Evolutionary conservation across 2,329 filamentous ascomycete species (phyloP), one percentile per base, ranked within the genome.

Genomic region (Aspergillus ochraceoroseus): DNA sequence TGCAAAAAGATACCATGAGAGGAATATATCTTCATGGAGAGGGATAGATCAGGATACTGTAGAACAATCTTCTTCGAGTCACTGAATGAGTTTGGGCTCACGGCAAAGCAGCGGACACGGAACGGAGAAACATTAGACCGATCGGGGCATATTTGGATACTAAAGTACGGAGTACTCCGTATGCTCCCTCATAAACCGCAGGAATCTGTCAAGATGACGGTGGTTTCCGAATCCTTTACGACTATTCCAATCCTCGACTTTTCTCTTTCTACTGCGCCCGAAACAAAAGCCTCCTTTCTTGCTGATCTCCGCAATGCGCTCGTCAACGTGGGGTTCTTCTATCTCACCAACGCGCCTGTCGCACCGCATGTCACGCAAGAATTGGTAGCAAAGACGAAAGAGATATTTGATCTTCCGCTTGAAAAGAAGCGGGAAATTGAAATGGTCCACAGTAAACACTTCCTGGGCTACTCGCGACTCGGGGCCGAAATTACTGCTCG

Each of bases 381-480:
- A 0, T 61, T 68, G 1, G 63, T 68, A 15, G 18, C 56, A 28
- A 66, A 70, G 40, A 63, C 64, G 1, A 61, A 65, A 18, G 53
- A 58, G 1, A 67, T 74, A 38, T 74, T 74, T 38, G 53, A 62
- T 2, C 51, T 72, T 2, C 62, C 68, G 0, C 53, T 65, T 4
- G 63, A 70, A 40, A 70, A 68, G 46, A 74, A 73, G 47, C 59
- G 72, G 42, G 63, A 72, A 26, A 71, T 73, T 2, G 69, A 68
- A 48, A 74, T 65, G 62, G 53, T 64, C 9, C 59, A 65, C 27
- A 64, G 58, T 39, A 60, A 58, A 19, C 62, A 65, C 37, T 65
- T 65, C 17, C 49, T 65, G 11, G 62, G 62, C 11, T 65, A 65
- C 39, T 61, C 61, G 2, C 52, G 54, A 20, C 52, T 65, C 1